phyloP scores from a whole-genome alignment of 768 basidiomycete genomes.

The Suillus brevipes region DNA sequence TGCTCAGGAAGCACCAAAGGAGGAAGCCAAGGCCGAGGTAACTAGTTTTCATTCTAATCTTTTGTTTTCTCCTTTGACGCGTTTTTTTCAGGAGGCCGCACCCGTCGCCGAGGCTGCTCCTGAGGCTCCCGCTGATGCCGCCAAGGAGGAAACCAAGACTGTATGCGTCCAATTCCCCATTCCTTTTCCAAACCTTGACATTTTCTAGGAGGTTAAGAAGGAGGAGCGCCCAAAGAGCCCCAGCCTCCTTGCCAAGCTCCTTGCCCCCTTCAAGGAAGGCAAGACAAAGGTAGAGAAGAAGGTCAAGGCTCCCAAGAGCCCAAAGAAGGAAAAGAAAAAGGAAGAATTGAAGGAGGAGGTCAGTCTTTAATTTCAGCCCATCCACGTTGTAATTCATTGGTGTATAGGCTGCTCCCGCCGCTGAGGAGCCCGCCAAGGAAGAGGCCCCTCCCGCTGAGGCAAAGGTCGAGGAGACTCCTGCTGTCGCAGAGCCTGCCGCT shows the following conservation, averaged over 20 bases:
- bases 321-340: slow-evolving; percentile 84
- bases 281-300: slow-evolving; percentile 57
- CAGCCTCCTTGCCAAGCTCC: slow-evolving; percentile 70
- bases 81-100: slow-evolving; percentile 32
- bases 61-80: background rate
- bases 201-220: slow-evolving; percentile 52
- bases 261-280: slow-evolving; percentile 70
- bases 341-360: slow-evolving; percentile 57
- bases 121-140: slow-evolving; percentile 27
- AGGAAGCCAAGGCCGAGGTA: slow-evolving; percentile 41
- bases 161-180: slow-evolving; percentile 23
- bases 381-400: background rate
- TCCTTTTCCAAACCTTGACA: slow-evolving; percentile 27
- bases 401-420: slow-evolving; percentile 29
- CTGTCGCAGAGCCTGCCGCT: slow-evolving; percentile 32
- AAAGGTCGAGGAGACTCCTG: slow-evolving; percentile 44
- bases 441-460: slow-evolving; percentile 32
- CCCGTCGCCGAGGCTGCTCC: slow-evolving; percentile 31
- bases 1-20: slow-evolving; percentile 43
- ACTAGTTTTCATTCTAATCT: slow-evolving; percentile 6
- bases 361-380: slow-evolving; percentile 17
- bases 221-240: slow-evolving; percentile 84
- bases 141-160: slow-evolving; percentile 45
- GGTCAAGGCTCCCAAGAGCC: slow-evolving; percentile 66
- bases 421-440: slow-evolving; percentile 38